phyloP scores from a whole-genome alignment of 805 yeast species.

The Kazachstania bromeliacearum region DNA sequence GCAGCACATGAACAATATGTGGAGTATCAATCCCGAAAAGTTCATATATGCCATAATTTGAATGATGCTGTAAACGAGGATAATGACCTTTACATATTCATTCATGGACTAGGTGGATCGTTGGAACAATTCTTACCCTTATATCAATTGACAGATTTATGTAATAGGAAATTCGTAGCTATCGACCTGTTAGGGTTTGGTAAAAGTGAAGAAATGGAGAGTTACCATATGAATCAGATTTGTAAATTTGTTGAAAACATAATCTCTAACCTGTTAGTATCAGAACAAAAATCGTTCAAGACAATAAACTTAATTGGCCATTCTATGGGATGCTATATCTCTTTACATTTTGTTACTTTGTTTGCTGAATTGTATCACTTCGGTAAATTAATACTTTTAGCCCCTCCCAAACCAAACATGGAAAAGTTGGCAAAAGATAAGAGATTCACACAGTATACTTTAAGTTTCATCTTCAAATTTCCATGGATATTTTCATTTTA shows the following conservation, averaged over 20 bases:
- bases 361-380: slow-evolving; percentile 14
- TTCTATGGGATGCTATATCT: slow-evolving; percentile 61
- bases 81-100: slow-evolving; percentile 40
- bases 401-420: slow-evolving; percentile 37
- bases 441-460: slow-evolving; percentile 9
- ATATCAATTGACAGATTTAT: slow-evolving; percentile 47
- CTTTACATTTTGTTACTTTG: slow-evolving; percentile 35
- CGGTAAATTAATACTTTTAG: slow-evolving; percentile 33
- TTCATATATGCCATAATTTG: slow-evolving; percentile 22
- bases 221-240: slow-evolving; percentile 16
- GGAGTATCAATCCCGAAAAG: not conserved
- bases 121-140: slow-evolving; percentile 75
- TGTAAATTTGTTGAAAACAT: slow-evolving; percentile 4
- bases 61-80: slow-evolving; percentile 1
- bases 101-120: slow-evolving; percentile 91
- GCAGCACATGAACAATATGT: slow-evolving; percentile 10
- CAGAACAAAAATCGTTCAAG: not conserved
- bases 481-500: slow-evolving; percentile 25
- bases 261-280: not conserved
- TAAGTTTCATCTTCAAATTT: slow-evolving; percentile 10
- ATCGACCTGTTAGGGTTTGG: slow-evolving; percentile 91
- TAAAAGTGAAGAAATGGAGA: slow-evolving; percentile 24
- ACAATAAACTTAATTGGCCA: slow-evolving; percentile 40
- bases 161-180: slow-evolving; percentile 54
- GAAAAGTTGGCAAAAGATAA: slow-evolving; percentile 11